These are phyloP conservation scores for Venustampulla echinocandica DNA, from an alignment of 495 filamentous ascomycete genomes.

Conservation along the genomic window DNA sequence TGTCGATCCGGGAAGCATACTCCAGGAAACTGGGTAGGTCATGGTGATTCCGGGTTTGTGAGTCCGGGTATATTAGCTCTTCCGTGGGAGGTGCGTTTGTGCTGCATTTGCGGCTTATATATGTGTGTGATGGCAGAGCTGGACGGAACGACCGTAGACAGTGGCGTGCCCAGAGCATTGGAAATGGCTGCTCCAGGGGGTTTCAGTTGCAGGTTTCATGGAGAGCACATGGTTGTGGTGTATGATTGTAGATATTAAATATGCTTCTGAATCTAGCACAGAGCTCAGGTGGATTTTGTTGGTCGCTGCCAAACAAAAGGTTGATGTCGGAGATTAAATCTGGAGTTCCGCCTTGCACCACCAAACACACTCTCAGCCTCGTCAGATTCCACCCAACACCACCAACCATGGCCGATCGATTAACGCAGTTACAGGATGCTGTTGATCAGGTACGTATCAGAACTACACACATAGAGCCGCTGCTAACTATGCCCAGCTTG, in stretches of 20 bases:
- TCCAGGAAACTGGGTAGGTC: constrained; percentile 62
- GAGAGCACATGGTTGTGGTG: no score
- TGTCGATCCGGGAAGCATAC: constrained; percentile 52
- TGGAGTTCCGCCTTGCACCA: constrained; percentile 10
- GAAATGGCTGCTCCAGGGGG: not conserved
- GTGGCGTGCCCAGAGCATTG: constrained; percentile 8
- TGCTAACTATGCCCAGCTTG: constrained; percentile 47
- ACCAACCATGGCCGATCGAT: constrained; percentile 67
- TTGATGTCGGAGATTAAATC: not conserved
- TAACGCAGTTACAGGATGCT: constrained; percentile 92
- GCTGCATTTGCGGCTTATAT: constrained; percentile 15
- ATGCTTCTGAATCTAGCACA: no score
- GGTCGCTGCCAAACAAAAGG: not conserved
- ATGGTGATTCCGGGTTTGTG: constrained; percentile 47
- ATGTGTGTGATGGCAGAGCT: constrained; percentile 7
- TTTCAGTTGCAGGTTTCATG: no score
- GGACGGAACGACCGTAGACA: constrained; percentile 5
- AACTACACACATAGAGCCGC: constrained; percentile 10
- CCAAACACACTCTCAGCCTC: constrained; percentile 2
- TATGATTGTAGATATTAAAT: no score
- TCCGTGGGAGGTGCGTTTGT: constrained; percentile 28
- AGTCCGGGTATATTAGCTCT: constrained; percentile 31
- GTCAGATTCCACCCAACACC: not conserved
- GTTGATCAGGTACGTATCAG: constrained; percentile 62
- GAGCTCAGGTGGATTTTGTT: no score